Evolutionary conservation across 2,329 filamentous ascomycete species (phyloP).

Genomic region (Trichoderma cornu-damae): DNA sequence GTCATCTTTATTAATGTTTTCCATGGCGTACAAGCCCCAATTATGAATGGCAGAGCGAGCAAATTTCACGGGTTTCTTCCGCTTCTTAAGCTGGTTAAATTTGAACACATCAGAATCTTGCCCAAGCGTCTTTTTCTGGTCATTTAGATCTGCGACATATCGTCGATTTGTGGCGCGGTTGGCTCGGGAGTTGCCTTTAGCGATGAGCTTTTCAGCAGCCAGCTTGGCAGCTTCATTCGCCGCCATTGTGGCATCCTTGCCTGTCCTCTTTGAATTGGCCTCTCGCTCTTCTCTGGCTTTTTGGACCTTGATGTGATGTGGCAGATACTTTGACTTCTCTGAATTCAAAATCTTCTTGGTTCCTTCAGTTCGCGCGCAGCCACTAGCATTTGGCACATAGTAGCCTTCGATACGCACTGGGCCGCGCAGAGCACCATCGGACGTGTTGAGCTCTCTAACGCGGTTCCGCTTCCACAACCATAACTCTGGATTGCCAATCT

Average conservation of each 20-base stretch:
- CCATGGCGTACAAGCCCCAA: conserved; percentile 96
- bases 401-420: conserved; percentile 54
- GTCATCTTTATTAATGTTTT: conserved; percentile 94
- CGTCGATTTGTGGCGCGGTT: conserved; percentile 95
- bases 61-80: conserved; percentile 98
- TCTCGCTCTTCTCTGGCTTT: conserved; percentile 89
- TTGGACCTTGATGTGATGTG: conserved; percentile 94
- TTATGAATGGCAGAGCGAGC: conserved; percentile 97
- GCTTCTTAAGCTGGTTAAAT: conserved; percentile 99
- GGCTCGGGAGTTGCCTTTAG: conserved; percentile 85
- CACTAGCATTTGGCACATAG: conserved; percentile 81
- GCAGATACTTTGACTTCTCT: conserved; percentile 96
- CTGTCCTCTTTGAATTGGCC: conserved; percentile 61
- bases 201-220: conserved; percentile 71
- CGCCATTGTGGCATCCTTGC: conserved; percentile 59
- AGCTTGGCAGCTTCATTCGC: conserved; percentile 68
- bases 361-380: conserved; percentile 85
- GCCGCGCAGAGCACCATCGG: conserved; percentile 25
- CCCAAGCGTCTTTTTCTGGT: conserved; percentile 81
- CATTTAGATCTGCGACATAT: conserved; percentile 88
- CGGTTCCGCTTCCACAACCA: conserved; percentile 56
- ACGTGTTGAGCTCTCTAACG: conserved; percentile 50
- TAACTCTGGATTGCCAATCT: conserved; percentile 47
- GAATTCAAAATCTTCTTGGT: conserved; percentile 94
- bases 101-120: conserved; percentile 86